These are phyloP conservation scores for Corylus americana DNA, from an alignment of 306 rosid genomes.

Conservation along the genomic window DNA sequence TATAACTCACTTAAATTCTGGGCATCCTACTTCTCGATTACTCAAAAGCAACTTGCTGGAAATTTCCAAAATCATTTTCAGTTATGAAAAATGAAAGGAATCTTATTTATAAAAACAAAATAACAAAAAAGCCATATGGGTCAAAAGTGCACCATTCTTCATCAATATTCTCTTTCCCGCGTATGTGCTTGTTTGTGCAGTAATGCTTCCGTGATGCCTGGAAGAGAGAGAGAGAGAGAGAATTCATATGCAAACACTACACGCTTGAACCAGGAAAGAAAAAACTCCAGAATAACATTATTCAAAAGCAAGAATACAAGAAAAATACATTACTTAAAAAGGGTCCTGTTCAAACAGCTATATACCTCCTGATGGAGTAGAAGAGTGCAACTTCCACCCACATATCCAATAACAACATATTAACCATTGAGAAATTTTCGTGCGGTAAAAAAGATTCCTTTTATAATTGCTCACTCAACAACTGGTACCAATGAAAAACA, in stretches of 20 bases:
- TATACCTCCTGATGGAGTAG: not conserved
- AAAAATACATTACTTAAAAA: not conserved
- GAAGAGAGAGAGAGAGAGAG: not conserved
- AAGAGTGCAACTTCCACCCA: not conserved
- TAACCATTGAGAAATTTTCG: not conserved
- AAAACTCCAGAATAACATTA: not conserved
- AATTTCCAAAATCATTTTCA: constrained; percentile 36
- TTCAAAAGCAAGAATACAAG: constrained; percentile 16
- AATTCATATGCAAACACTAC: not conserved
- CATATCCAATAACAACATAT: constrained; percentile 14
- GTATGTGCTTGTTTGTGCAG: constrained; percentile 75
- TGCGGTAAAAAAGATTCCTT: not conserved
- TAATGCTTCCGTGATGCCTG: constrained; percentile 93
- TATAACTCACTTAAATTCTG: constrained; percentile 76
- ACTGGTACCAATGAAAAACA: not conserved
- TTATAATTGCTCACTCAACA: not conserved
- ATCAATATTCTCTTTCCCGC: constrained; percentile 63
- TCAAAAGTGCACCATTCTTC: constrained; percentile 71
- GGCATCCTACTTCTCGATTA: constrained; percentile 59
- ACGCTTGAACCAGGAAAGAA: not conserved
- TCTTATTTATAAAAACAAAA: not conserved
- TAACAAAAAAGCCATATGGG: constrained; percentile 22
- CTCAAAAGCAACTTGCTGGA: constrained; percentile 75
- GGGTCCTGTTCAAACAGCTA: not conserved
- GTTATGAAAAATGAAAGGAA: constrained; percentile 17